Conservation (phyloP, 208 protist genomes). For the Naegleria lovaniensis region DNA sequence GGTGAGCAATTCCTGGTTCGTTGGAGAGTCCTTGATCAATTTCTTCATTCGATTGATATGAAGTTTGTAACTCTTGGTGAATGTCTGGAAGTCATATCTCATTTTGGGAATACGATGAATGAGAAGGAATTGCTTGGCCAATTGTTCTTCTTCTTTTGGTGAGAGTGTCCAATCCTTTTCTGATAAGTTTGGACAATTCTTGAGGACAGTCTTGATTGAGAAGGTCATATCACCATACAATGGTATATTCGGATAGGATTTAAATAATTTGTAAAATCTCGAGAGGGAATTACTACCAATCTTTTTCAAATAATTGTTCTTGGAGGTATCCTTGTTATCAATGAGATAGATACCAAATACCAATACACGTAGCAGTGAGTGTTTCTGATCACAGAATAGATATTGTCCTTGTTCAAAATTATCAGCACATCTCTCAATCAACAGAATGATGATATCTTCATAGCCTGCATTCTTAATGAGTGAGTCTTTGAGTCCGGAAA, state of each 20-base stretch:
- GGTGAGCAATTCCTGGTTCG: background rate
- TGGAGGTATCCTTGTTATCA: constrained; percentile 50
- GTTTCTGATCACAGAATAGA: constrained; percentile 52
- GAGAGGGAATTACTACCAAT: constrained; percentile 28
- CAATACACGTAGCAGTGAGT: constrained; percentile 49
- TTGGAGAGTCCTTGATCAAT: background rate
- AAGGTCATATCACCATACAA: constrained; percentile 65
- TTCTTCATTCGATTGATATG: constrained; percentile 23
- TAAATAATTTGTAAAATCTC: constrained; percentile 51
- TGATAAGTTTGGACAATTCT: constrained; percentile 43
- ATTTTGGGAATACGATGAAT: background rate
- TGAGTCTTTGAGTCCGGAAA: constrained; percentile 44
- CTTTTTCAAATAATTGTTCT: constrained; percentile 43
- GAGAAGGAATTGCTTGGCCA: background rate
- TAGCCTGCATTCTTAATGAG: constrained; percentile 45
- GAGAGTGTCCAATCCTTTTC: constrained; percentile 7
- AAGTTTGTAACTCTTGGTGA: background rate
- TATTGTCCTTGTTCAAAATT: constrained; percentile 46
- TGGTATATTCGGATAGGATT: constrained; percentile 51
- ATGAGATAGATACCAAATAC: constrained; percentile 53
- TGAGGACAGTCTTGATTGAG: constrained; percentile 45
- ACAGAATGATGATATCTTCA: constrained; percentile 46
- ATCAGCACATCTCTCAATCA: constrained; percentile 43
- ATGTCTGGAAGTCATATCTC: background rate
- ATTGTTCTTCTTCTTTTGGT: background rate